These are phyloP conservation scores for Sporothrix euskadiensis DNA, from an alignment of 2,329 filamentous ascomycete species.

Conservation along the genomic window DNA sequence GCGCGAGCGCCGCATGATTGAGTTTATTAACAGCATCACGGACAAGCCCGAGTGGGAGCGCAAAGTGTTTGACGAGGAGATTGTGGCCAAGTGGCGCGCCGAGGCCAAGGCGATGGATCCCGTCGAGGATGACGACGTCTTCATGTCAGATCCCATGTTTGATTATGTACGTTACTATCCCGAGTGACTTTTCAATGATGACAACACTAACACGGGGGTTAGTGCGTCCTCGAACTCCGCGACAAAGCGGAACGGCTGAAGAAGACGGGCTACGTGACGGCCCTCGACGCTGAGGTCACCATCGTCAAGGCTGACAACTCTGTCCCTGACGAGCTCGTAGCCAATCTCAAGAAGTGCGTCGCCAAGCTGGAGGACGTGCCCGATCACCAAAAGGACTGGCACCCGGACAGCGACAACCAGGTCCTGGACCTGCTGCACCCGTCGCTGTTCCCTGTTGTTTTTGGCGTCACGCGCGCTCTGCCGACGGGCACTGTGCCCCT, in stretches of 20 bases:
- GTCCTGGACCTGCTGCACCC: constrained; percentile 62
- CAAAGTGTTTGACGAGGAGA: constrained; percentile 41
- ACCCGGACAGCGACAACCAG: constrained; percentile 53
- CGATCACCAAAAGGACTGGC: constrained; percentile 48
- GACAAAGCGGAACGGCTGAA: constrained; percentile 52
- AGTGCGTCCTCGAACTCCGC: constrained; percentile 49
- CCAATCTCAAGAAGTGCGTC: constrained; percentile 44
- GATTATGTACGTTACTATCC: constrained; percentile 13
- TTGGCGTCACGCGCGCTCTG: constrained; percentile 39
- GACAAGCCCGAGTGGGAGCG: constrained; percentile 44
- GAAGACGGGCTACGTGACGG: constrained; percentile 44
- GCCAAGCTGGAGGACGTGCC: constrained; percentile 48
- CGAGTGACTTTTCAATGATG: neutral
- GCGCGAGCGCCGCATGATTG: constrained; percentile 43
- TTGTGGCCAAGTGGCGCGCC: constrained; percentile 40
- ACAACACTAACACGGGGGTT: neutral
- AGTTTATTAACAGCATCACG: constrained; percentile 41
- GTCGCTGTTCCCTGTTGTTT: constrained; percentile 59
- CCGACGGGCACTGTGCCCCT: constrained; percentile 40
- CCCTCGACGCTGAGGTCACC: constrained; percentile 45
- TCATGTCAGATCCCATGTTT: constrained; percentile 31
- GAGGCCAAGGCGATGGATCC: constrained; percentile 34
- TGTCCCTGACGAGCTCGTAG: constrained; percentile 39
- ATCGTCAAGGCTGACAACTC: constrained; percentile 56
- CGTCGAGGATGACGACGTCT: constrained; percentile 25